Conservation (phyloP, 768 basidiomycete species). For the Tulasnella sp. region DNA sequence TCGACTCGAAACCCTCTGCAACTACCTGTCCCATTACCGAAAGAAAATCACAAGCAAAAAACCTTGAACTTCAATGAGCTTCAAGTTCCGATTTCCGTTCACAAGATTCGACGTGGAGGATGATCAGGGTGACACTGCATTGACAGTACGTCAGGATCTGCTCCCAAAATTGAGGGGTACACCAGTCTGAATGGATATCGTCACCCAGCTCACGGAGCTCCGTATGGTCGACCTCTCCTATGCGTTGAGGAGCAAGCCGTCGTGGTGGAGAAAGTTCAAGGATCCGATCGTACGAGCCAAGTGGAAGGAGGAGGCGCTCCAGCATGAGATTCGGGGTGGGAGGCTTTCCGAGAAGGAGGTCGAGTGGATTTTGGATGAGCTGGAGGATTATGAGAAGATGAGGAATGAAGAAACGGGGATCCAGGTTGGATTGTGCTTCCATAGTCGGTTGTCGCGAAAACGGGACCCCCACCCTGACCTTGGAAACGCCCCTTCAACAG, state of each 20-base stretch:
- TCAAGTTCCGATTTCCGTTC: neutral
- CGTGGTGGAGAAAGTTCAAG: slow-evolving; percentile 2
- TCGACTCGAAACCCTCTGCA: neutral
- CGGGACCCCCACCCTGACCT: neutral
- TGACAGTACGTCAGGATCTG: neutral
- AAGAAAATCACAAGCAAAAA: no score
- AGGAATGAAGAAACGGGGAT: slow-evolving; percentile 5
- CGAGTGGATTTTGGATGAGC: slow-evolving; percentile 4
- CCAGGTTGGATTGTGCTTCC: neutral
- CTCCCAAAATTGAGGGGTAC: neutral
- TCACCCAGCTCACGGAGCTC: neutral
- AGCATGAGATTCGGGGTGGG: neutral
- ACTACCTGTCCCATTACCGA: no score
- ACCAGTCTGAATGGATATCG: neutral
- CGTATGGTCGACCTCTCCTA: slow-evolving; percentile 6
- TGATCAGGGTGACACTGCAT: neutral
- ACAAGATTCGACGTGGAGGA: neutral
- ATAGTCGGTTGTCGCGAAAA: neutral
- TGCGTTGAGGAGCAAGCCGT: slow-evolving; percentile 4
- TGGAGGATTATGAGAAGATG: neutral
- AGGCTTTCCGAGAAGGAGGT: neutral
- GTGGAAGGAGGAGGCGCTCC: slow-evolving; percentile 7
- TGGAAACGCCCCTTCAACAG: neutral
- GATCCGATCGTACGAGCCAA: slow-evolving; percentile 1
- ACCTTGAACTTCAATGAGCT: neutral